Percentiles rank a stretch among this genome's conserved stretches.
These are phyloP conservation scores for Monosporascus sp. DNA, from an alignment of 2,329 filamentous ascomycete species.

Conservation along the genomic window DNA sequence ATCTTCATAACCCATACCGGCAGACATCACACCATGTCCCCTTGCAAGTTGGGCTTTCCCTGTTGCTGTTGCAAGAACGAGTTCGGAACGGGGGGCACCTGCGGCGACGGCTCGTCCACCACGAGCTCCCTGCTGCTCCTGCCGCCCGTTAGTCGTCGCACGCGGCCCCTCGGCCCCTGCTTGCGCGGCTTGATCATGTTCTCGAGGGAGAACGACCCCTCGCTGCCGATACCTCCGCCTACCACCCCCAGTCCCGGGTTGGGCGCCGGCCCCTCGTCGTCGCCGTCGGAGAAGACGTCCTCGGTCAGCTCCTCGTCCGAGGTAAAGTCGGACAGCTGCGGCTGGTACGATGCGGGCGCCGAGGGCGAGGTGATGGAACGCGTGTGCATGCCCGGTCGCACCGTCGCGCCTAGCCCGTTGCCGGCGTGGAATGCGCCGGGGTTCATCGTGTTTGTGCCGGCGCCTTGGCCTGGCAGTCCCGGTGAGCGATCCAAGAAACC, in stretches of 20 bases:
- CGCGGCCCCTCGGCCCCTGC: constrained; percentile 52
- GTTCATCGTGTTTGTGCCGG: constrained; percentile 54
- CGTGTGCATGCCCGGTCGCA: constrained; percentile 66
- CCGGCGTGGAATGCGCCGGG: constrained; percentile 50
- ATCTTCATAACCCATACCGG: constrained; percentile 4
- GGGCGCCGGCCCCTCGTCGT: constrained; percentile 43
- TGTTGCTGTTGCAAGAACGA: constrained; percentile 24
- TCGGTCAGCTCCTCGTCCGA: constrained; percentile 74
- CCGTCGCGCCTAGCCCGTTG: constrained; percentile 24
- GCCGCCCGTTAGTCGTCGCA: constrained; percentile 58
- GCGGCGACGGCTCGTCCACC: constrained; percentile 29
- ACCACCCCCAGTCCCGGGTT: constrained; percentile 14
- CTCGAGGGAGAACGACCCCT: constrained; percentile 51
- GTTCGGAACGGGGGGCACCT: constrained; percentile 37
- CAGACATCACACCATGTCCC: constrained; percentile 12
- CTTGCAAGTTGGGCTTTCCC: constrained; percentile 10
- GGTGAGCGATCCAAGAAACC: constrained; percentile 73
- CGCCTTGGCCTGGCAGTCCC: constrained; percentile 51
- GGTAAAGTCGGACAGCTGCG: constrained; percentile 54
- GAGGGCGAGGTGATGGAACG: constrained; percentile 82
- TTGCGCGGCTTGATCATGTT: constrained; percentile 56
- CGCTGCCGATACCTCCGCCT: constrained; percentile 8
- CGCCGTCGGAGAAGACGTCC: constrained; percentile 74
- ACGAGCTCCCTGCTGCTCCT: constrained; percentile 13
- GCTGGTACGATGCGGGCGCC: constrained; percentile 48